Evolutionary conservation across 352 stramenopile genomes (phyloP).

Genomic region (Phytophthora boehmeriae): DNA sequence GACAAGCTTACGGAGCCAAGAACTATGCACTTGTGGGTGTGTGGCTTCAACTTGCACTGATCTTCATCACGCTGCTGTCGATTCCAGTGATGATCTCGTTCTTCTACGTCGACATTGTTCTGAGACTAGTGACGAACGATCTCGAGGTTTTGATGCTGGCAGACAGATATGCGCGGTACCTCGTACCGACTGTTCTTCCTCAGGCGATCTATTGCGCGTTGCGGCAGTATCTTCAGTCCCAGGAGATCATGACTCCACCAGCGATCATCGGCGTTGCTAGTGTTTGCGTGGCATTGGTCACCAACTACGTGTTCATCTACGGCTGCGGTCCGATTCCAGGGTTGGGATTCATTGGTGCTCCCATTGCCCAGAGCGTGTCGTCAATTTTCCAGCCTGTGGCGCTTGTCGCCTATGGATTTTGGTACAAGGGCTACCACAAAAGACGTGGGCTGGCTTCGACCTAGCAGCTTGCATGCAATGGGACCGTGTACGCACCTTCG

Average conservation of each 20-base stretch:
- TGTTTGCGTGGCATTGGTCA: conserved; percentile 67
- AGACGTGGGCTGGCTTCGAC: conserved; percentile 76
- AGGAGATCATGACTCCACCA: conserved; percentile 80
- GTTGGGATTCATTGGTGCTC: conserved; percentile 77
- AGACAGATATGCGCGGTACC: conserved; percentile 66
- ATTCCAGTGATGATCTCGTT: conserved; percentile 85
- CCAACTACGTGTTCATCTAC: conserved; percentile 86
- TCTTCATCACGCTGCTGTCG: conserved; percentile 77
- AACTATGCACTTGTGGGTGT: conserved; percentile 82
- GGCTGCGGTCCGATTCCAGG: conserved; percentile 59
- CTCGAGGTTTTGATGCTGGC: conserved; percentile 61
- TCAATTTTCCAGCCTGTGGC: conserved; percentile 79
- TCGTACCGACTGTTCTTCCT: conserved; percentile 68
- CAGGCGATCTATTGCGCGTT: conserved; percentile 77
- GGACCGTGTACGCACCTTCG: conserved; percentile 70
- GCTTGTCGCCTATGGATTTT: conserved; percentile 72
- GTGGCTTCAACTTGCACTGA: conserved; percentile 79
- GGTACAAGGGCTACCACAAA: conserved; percentile 83
- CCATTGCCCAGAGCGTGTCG: conserved; percentile 75
- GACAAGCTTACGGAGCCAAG: conserved; percentile 77
- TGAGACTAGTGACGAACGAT: conserved; percentile 74
- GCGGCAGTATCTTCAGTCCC: conserved; percentile 80
- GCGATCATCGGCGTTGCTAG: conserved; percentile 75
- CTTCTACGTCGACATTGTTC: conserved; percentile 81
- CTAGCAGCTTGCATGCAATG: conserved; percentile 61